A percentile compares a stretch with the other conserved stretches of the same genome.
These are phyloP conservation scores for Davidsoniella neocaledoniae DNA, from an alignment of 2,329 filamentous ascomycete genomes.

Conservation along the genomic window DNA sequence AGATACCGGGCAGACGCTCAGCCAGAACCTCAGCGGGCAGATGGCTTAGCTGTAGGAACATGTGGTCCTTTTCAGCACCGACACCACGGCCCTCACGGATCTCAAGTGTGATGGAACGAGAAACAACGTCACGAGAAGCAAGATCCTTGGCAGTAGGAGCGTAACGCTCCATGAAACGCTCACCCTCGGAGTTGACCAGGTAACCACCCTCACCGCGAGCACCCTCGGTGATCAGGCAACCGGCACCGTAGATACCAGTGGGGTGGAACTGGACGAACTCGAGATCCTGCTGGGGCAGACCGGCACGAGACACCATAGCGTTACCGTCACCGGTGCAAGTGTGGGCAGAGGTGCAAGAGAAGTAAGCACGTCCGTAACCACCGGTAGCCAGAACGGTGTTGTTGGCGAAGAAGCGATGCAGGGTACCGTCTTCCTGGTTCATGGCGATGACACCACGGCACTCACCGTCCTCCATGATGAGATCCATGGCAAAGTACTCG, in stretches of 20 bases:
- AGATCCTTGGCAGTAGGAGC: slow-evolving; percentile 96
- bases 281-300: slow-evolving; percentile 95
- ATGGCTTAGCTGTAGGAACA: slow-evolving; percentile 95
- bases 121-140: slow-evolving; percentile 88
- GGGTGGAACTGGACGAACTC: slow-evolving; percentile 99
- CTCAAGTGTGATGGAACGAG: slow-evolving; percentile 94
- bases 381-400: slow-evolving; percentile 95
- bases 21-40: slow-evolving; percentile 80
- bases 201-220: slow-evolving; percentile 97
- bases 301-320: slow-evolving; percentile 97
- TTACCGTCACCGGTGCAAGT: slow-evolving; percentile 98
- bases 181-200: slow-evolving; percentile 91
- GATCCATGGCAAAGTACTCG: slow-evolving; percentile 91
- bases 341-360: slow-evolving; percentile 94
- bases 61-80: slow-evolving; percentile 92
- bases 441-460: slow-evolving; percentile 95
- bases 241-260: slow-evolving; percentile 96
- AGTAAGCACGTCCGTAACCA: slow-evolving; percentile 95
- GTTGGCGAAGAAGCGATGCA: slow-evolving; percentile 91
- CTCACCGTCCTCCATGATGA: slow-evolving; percentile 94
- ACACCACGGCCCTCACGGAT: slow-evolving; percentile 96
- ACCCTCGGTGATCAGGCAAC: slow-evolving; percentile 94
- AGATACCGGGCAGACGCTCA: slow-evolving; percentile 90
- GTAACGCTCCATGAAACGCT: slow-evolving; percentile 99
- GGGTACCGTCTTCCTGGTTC: slow-evolving; percentile 96